Conservation (phyloP, 2,329 filamentous ascomycete species). For the Diaporthe amygdali region DNA sequence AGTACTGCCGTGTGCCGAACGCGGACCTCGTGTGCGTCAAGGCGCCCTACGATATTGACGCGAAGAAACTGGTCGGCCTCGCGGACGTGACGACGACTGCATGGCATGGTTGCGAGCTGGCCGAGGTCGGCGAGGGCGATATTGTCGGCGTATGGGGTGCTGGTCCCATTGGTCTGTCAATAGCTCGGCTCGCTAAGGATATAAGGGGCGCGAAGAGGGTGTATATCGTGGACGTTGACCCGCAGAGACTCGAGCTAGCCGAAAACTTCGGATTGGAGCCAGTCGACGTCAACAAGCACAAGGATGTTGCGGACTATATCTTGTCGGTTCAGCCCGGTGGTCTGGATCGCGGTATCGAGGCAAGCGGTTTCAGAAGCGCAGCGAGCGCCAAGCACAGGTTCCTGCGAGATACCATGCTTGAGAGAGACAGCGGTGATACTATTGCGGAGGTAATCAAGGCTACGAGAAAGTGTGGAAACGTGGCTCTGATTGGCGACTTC, state of each 20-base stretch:
- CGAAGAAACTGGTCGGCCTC: constrained; percentile 70
- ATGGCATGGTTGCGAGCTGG: constrained; percentile 70
- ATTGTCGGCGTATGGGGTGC: constrained; percentile 70
- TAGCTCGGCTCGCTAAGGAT: not conserved
- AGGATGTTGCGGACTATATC: not conserved
- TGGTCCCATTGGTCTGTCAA: constrained; percentile 60
- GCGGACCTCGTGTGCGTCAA: constrained; percentile 60
- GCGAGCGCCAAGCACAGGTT: not conserved
- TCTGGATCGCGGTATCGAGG: not conserved
- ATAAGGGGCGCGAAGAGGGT: not conserved
- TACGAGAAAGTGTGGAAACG: not conserved
- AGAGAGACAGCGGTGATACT: not conserved
- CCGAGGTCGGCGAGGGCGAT: constrained; percentile 66
- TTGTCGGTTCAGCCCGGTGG: not conserved
- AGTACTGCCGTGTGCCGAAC: constrained; percentile 69
- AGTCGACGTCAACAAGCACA: not conserved
- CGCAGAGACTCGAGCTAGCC: not conserved
- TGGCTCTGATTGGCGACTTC: not conserved
- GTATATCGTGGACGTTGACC: not conserved
- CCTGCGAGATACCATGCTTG: not conserved
- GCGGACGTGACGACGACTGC: constrained; percentile 68
- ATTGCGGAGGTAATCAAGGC: not conserved
- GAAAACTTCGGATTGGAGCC: not conserved
- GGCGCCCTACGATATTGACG: constrained; percentile 68
- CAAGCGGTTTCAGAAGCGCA: not conserved